Evolutionary conservation across 176 grass and related monocot species (phyloP), one percentile per base, ranked within the genome.

Genomic region (Hordeum marinum): DNA sequence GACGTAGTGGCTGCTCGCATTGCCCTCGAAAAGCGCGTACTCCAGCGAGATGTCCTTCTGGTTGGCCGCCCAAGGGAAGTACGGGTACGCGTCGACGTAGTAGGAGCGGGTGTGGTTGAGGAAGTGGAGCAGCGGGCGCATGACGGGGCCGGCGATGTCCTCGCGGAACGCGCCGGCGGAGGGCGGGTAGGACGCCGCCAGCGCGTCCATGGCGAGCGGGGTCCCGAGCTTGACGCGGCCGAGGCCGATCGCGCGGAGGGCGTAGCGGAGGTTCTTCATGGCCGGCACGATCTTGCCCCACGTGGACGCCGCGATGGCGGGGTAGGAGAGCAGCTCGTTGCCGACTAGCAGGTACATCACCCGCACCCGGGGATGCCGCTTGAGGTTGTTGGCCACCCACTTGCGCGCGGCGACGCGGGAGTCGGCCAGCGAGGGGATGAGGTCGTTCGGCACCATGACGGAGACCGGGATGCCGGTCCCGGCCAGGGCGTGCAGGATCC

Each of bases 361-460:
- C 63, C 83, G 79, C 75, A 91, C 78, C 17, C 27, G 60, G 20
- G 62, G 85, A 34, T 32, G 24, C 84, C 82, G 90, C n/a, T 77
- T 83, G 68, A 98, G 26, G 82, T 98, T 92, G 1, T 73, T 21
- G 25, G 68, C 63, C 4, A 98, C 83, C 95, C 93, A 95, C 32
- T 1, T 34, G 45, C 83, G 68, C 25, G 93, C 91, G 54, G 88
- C 77, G 14, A 68, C 75, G 3, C 36, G 79, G 67, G 92, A 93
- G 14, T 37, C 39, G 40, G 89, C 96, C n/a, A 98, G 5, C 39
- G 20, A 46, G 14, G 85, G 85, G 82, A 98, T 94, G 89, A 87
- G 45, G 39, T 98, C 66, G 82, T 98, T 95, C 39, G 87, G 96
- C 58, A 98, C 96, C 96, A 98, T 98, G 87, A 98, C 93, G 63